Base-by-base conservation (phyloP, 73 alveolate genomes). In the Paramecium sexaurelia region DNA sequence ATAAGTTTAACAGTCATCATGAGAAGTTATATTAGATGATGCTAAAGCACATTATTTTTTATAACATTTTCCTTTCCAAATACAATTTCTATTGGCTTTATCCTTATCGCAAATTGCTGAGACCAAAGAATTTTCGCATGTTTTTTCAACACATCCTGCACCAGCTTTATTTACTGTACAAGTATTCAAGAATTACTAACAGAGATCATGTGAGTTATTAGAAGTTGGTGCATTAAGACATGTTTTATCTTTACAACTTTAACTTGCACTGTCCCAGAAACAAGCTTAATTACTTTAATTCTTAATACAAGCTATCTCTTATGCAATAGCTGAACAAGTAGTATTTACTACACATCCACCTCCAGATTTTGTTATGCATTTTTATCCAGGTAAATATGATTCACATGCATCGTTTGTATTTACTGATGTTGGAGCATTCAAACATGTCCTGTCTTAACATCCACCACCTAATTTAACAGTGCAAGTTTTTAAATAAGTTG, bases 171-270 rank as follows among this genome's bases (percentile, higher is more conserved):
- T 67, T 17, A 67, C 85, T 17, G 51, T 69, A 32, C 55, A 69
- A 5, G 67, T 47, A 15, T 47, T 47, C 13, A 35, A 27, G 15
- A 13, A 69, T 22, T 9, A 8, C 27, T 10, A 15, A 35, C 85
- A 69, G 3, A 47, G 2, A 4, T 24, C 85, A 69, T 69, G 13
- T 6, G 24, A 5, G 4, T 8, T 22, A 3, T 3, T 9, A 9
- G 56, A 5, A 2, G 85, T 8, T 69, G 56, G 56, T 9, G 85
- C 85, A 69, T 69, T 69, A 20, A 15, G 57, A 35, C 85, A 69
- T 32, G 7, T 69, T 35, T 69, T 69, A 17, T 27, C 56, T 22
- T 20, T 15, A 69, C 85, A 69, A 7, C 29, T 17, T 15, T 5
- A 47, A 69, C 37, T 69, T 3, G 5, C 33, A 19, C 7, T 3